phyloP scores from a whole-genome alignment of 331 rosid species.

The Pyrus hybrid region DNA sequence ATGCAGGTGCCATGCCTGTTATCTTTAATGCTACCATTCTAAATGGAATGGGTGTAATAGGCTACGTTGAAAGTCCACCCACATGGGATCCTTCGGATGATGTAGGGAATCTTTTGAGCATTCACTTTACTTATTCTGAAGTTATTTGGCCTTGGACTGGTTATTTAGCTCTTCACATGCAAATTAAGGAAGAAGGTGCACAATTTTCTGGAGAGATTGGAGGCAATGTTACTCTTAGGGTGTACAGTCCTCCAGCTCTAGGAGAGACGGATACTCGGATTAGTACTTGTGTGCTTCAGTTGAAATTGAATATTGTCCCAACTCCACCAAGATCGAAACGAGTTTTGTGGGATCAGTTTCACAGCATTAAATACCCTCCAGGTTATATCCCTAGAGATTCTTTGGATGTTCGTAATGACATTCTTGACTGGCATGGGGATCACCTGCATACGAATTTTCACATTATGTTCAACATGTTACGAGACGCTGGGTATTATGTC shows the following conservation, averaged over 20 bases:
- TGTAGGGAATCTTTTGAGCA: slow-evolving; percentile 81
- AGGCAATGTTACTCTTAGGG: slow-evolving; percentile 79
- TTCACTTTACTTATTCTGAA: slow-evolving; percentile 81
- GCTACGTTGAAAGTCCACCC: slow-evolving; percentile 75
- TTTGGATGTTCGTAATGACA: slow-evolving; percentile 95
- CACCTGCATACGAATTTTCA: slow-evolving; percentile 94
- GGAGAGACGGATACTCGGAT: slow-evolving; percentile 49
- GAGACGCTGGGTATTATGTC: slow-evolving; percentile 79
- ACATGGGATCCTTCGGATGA: slow-evolving; percentile 82
- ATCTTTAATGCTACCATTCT: slow-evolving; percentile 91
- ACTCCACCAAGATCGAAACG: slow-evolving; percentile 81
- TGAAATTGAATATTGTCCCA: slow-evolving; percentile 84
- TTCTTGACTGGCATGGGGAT: slow-evolving; percentile 99
- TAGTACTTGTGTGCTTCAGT: slow-evolving; percentile 82
- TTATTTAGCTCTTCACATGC: slow-evolving; percentile 86
- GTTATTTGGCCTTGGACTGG: slow-evolving; percentile 99
- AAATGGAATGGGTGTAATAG: slow-evolving; percentile 95
- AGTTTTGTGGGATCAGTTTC: slow-evolving; percentile 97
- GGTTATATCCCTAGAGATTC: slow-evolving; percentile 98
- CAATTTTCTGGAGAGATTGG: slow-evolving; percentile 85
- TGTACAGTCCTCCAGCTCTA: slow-evolving; percentile 70
- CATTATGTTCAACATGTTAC: slow-evolving; percentile 91
- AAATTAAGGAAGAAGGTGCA: slow-evolving; percentile 90
- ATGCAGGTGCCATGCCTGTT: slow-evolving; percentile 97
- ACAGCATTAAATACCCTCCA: slow-evolving; percentile 90